A percentile compares a stretch with the other conserved stretches of the same genome.
These are phyloP conservation scores for Ascochyta viciae-villosae DNA, from an alignment of 2,329 filamentous ascomycete genomes.

Conservation along the genomic window DNA sequence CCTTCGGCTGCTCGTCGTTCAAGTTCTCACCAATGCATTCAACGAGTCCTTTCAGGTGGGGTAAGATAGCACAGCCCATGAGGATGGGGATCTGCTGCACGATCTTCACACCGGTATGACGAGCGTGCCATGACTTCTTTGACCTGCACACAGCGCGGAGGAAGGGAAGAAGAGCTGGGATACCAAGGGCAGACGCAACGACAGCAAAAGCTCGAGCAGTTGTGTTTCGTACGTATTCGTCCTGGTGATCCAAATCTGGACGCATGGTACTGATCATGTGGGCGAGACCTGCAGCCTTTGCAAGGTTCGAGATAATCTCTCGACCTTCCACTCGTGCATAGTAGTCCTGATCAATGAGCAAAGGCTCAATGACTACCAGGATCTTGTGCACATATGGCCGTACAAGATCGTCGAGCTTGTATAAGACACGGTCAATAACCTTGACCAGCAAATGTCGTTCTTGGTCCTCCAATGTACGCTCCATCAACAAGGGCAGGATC, in stretches of 20 bases:
- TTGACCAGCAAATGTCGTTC: conserved; percentile 98
- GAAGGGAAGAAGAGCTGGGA: conserved; percentile 93
- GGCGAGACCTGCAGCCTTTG: conserved; percentile 93
- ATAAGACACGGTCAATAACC: conserved; percentile 97
- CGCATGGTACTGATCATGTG: conserved; percentile 99
- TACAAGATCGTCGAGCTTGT: conserved; percentile 97
- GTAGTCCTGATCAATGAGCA: conserved; percentile 99
- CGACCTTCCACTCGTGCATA: conserved; percentile 97
- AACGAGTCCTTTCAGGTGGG: conserved; percentile 93
- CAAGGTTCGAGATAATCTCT: conserved; percentile 97
- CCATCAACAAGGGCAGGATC: conserved; percentile 95
- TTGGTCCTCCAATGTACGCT: conserved; percentile 96
- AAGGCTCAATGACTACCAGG: conserved; percentile 96
- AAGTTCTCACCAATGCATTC: conserved; percentile 96
- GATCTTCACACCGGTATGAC: conserved; percentile 98
- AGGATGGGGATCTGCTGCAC: conserved; percentile 98
- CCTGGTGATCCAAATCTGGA: conserved; percentile 96
- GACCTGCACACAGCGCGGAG: conserved; percentile 93
- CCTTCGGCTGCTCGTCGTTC: conserved; percentile 97
- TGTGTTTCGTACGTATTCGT: conserved; percentile 98
- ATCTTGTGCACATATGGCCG: conserved; percentile 98
- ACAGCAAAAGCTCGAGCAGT: conserved; percentile 97
- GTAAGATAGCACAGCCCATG: conserved; percentile 96
- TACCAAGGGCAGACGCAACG: conserved; percentile 93
- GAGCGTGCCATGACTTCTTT: conserved; percentile 98